These are phyloP conservation scores for Glycyrrhiza uralensis DNA, from an alignment of 306 rosid genomes.

Conservation along the genomic window DNA sequence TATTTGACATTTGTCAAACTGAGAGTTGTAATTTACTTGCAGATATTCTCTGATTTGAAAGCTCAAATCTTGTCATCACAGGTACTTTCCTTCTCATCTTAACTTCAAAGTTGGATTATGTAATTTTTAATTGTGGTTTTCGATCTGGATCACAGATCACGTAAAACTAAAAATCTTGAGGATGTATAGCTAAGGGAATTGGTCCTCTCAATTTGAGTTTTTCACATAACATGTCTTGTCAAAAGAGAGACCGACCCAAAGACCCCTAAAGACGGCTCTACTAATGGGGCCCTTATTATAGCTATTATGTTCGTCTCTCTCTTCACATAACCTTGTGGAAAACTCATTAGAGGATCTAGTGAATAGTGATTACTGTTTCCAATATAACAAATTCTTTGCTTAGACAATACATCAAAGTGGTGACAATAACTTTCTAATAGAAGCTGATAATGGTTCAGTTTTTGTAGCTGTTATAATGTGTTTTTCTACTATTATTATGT, in stretches of 20 bases:
- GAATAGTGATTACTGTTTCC: background rate
- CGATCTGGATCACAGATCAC: background rate
- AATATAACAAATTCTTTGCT: background rate
- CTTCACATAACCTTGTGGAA: background rate
- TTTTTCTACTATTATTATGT: background rate
- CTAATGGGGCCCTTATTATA: background rate
- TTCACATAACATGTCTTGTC: background rate
- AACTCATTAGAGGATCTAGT: background rate
- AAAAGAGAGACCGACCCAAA: background rate
- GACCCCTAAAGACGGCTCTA: background rate
- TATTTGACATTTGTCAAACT: background rate
- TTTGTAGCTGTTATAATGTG: background rate
- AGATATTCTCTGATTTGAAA: conserved; percentile 52
- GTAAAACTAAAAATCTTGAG: background rate
- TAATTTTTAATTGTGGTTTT: background rate
- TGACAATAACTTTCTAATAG: background rate
- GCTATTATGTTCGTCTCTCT: background rate
- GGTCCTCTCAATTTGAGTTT: background rate
- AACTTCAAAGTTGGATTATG: background rate
- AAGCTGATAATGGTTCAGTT: background rate
- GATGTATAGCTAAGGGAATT: background rate
- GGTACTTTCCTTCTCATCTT: conserved; percentile 29
- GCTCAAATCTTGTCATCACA: conserved; percentile 48
- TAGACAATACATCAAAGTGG: background rate
- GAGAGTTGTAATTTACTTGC: conserved; percentile 27